A percentile compares a stretch with the other conserved stretches of the same genome.
phyloP scores from a whole-genome alignment of 306 rosid genomes.

The Inga leiocalycina region DNA sequence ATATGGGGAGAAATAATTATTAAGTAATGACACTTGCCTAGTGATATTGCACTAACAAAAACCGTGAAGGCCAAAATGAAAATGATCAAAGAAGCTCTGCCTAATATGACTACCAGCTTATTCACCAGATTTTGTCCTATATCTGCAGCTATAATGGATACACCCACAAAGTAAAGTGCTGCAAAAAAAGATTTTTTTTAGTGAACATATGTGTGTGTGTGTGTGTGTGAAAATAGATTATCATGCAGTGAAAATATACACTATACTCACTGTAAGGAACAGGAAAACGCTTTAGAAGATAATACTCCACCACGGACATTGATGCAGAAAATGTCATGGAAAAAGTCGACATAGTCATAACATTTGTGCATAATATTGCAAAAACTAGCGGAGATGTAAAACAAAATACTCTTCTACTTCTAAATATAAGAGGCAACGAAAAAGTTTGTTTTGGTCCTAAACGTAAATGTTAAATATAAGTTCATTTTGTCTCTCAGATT shows the following conservation, averaged over 20 bases:
- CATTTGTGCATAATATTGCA: too few species aligned
- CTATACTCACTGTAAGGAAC: conserved; percentile 59
- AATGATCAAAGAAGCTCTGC: conserved; percentile 67
- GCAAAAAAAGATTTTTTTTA: not conserved
- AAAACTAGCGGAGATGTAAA: too few species aligned
- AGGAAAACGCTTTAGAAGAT: conserved; percentile 79
- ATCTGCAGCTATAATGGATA: conserved; percentile 60
- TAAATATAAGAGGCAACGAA: too few species aligned
- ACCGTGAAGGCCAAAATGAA: conserved; percentile 63
- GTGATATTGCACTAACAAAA: conserved; percentile 56
- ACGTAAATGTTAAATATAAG: too few species aligned
- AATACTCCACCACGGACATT: conserved; percentile 80
- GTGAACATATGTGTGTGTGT: too few species aligned
- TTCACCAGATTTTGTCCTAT: conserved; percentile 62
- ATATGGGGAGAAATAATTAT: not conserved
- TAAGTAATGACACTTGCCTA: conserved; percentile 30
- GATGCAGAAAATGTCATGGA: conserved; percentile 82
- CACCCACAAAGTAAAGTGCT: conserved; percentile 61
- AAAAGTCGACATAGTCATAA: conserved; percentile 48
- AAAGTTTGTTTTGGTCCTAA: too few species aligned
- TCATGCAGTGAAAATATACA: not conserved
- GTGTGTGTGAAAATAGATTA: not conserved
- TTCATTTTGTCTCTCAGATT: too few species aligned
- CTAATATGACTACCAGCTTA: conserved; percentile 48
- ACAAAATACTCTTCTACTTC: too few species aligned